phyloP scores from a whole-genome alignment of 768 basidiomycete genomes.

The Leucogyrophana mollusca region DNA sequence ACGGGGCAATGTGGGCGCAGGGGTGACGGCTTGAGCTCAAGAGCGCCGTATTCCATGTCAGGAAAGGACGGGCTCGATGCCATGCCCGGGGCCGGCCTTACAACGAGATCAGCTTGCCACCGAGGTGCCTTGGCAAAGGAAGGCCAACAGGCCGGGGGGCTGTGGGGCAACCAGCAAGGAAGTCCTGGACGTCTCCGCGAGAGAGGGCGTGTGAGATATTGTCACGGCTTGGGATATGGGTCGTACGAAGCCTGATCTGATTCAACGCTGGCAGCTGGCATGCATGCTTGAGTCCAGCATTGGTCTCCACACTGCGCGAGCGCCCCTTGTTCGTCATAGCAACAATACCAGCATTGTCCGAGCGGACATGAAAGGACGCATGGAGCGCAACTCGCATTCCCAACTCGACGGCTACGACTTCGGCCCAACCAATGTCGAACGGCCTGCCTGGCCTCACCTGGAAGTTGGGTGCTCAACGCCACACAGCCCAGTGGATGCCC shows the following conservation, averaged over 20 bases:
- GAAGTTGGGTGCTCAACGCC: slow-evolving; percentile 28
- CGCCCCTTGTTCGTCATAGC: slow-evolving; percentile 26
- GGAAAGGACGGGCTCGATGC: no score
- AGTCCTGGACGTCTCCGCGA: no score
- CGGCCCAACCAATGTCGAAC: slow-evolving; percentile 39
- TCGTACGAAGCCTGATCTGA: slow-evolving; percentile 8
- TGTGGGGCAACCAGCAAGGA: no score
- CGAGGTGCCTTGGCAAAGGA: no score
- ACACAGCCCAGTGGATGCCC: slow-evolving; percentile 24
- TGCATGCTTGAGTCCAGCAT: slow-evolving; percentile 27
- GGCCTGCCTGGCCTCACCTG: slow-evolving; percentile 22
- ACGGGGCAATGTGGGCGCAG: no score
- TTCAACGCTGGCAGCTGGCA: slow-evolving; percentile 14
- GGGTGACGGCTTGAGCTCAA: no score
- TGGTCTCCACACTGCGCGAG: slow-evolving; percentile 23
- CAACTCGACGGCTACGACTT: slow-evolving; percentile 36
- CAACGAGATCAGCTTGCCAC: no score
- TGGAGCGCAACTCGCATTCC: slow-evolving; percentile 17
- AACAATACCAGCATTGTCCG: slow-evolving; percentile 36
- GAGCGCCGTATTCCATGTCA: no score
- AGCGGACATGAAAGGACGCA: slow-evolving; percentile 18
- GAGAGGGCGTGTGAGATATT: slow-evolving; percentile 34
- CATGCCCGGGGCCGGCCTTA: no score
- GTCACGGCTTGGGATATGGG: slow-evolving; percentile 17
- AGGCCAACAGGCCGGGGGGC: no score